phyloP scores from a whole-genome alignment of 305 asterid species.

The Lippia alba region DNA sequence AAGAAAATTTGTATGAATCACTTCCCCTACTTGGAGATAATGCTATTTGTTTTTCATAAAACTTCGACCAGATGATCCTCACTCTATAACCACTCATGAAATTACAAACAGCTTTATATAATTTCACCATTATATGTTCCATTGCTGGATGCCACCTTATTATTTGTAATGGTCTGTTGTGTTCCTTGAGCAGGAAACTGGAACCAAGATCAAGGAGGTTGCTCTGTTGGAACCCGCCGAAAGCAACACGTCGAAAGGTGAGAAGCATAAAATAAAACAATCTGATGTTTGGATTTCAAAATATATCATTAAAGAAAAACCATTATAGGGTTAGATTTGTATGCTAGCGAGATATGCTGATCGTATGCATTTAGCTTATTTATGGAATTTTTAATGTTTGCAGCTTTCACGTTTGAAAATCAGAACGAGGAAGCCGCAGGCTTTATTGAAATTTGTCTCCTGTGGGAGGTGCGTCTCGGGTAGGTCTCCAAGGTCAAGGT shows the following conservation, averaged over 20 bases:
- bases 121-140: background rate
- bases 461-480: constrained; percentile 84
- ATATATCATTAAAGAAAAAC: background rate
- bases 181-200: constrained; percentile 44
- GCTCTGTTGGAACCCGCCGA: constrained; percentile 61
- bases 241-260: constrained; percentile 48
- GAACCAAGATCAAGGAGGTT: constrained; percentile 58
- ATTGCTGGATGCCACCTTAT: background rate
- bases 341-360: too few species aligned
- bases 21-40: background rate
- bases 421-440: constrained; percentile 66
- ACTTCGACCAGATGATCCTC: too few species aligned
- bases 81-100: too few species aligned
- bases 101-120: too few species aligned
- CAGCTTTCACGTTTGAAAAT: constrained; percentile 81
- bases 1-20: constrained; percentile 82
- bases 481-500: constrained; percentile 66
- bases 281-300: background rate
- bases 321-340: too few species aligned
- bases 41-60: too few species aligned
- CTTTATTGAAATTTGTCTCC: constrained; percentile 69
- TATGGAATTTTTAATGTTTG: constrained; percentile 32
- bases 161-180: background rate
- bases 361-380: background rate
- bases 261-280: constrained; percentile 16